A percentile compares a stretch with the other conserved stretches of the same genome.
phyloP scores from a whole-genome alignment of 2,329 filamentous ascomycete genomes.

The Rhynchosporium secalis region DNA sequence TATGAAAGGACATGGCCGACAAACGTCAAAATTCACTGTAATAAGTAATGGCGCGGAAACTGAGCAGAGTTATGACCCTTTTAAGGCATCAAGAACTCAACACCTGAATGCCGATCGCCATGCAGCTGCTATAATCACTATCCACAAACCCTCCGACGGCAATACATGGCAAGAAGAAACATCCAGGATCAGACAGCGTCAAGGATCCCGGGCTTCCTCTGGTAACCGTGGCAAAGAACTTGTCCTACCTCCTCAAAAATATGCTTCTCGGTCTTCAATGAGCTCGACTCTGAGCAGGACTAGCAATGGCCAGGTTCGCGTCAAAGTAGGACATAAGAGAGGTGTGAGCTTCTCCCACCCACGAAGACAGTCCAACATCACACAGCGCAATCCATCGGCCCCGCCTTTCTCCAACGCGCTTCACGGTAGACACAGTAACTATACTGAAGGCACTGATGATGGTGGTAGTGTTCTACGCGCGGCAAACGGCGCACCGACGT shows the following conservation, averaged over 20 bases:
- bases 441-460: slow-evolving; percentile 32
- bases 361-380: slow-evolving; percentile 37
- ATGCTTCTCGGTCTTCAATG: slow-evolving; percentile 49
- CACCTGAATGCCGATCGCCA: slow-evolving; percentile 48
- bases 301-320: slow-evolving; percentile 41
- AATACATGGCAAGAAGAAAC: slow-evolving; percentile 19
- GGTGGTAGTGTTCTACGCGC: slow-evolving; percentile 25
- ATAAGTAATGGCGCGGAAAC: slow-evolving; percentile 57
- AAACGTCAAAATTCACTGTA: slow-evolving; percentile 63
- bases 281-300: slow-evolving; percentile 45
- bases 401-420: slow-evolving; percentile 2
- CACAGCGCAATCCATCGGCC: slow-evolving; percentile 17
- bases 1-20: slow-evolving; percentile 51
- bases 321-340: slow-evolving; percentile 56
- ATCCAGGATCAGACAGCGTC: slow-evolving; percentile 5
- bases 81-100: slow-evolving; percentile 57
- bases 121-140: slow-evolving; percentile 35
- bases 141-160: slow-evolving; percentile 33
- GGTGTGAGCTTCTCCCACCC: slow-evolving; percentile 64
- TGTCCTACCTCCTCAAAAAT: slow-evolving; percentile 32
- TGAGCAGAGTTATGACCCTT: slow-evolving; percentile 82
- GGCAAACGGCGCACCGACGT: slow-evolving; percentile 21
- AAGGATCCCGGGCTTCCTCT: slow-evolving; percentile 18
- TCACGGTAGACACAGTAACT: slow-evolving; percentile 27
- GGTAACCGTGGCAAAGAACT: not conserved